These are phyloP conservation scores for Phascolomyces articulosus DNA, from an alignment of 371 early-diverging fungal species.

Conservation along the genomic window DNA sequence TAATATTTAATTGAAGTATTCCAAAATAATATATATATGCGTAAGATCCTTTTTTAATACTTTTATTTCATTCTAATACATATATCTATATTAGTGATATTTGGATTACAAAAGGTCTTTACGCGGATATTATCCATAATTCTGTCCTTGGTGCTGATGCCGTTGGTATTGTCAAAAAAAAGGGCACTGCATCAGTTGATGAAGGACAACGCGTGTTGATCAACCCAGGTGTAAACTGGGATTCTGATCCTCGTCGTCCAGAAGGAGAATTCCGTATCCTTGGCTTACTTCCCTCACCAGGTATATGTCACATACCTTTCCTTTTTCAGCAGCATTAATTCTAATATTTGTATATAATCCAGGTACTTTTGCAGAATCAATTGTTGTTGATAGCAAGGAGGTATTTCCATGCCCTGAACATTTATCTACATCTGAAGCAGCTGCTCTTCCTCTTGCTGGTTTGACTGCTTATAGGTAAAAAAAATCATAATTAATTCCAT, in stretches of 20 bases:
- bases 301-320: slow-evolving; percentile 17
- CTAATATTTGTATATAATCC: neutral
- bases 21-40: neutral
- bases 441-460: slow-evolving; percentile 73
- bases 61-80: neutral
- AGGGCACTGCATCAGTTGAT: slow-evolving; percentile 12
- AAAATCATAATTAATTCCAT: no score
- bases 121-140: slow-evolving; percentile 42
- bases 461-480: slow-evolving; percentile 69
- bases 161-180: slow-evolving; percentile 51
- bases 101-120: slow-evolving; percentile 63
- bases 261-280: slow-evolving; percentile 63
- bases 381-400: slow-evolving; percentile 47
- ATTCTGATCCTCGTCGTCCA: slow-evolving; percentile 58
- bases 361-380: slow-evolving; percentile 68
- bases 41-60: no score
- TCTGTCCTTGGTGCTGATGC: slow-evolving; percentile 68
- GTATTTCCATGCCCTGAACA: slow-evolving; percentile 61
- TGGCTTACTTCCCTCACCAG: slow-evolving; percentile 56
- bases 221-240: slow-evolving; percentile 64
- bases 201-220: slow-evolving; percentile 55
- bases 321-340: neutral
- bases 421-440: slow-evolving; percentile 64
- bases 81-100: slow-evolving; percentile 34
- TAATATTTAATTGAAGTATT: neutral